phyloP scores from a whole-genome alignment of 176 grass and related monocot species.

The Cenchrus fungigraminus region DNA sequence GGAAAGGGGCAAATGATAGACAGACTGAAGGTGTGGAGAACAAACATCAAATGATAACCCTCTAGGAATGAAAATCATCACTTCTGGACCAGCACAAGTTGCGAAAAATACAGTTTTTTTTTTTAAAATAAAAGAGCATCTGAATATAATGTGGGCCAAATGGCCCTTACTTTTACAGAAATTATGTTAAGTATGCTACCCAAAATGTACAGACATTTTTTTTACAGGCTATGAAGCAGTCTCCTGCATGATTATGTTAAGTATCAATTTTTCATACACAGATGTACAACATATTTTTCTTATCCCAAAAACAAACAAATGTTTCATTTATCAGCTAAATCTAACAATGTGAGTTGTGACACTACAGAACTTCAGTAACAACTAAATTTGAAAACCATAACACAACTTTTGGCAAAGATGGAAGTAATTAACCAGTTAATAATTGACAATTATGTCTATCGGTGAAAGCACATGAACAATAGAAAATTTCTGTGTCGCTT shows the following conservation, averaged over 20 bases:
- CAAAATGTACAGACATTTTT: too few species aligned
- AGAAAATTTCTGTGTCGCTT: neutral
- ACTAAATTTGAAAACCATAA: neutral
- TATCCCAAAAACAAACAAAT: neutral
- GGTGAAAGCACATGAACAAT: neutral
- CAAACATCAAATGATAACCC: neutral
- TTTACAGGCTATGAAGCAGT: too few species aligned
- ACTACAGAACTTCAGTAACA: too few species aligned
- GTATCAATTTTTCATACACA: too few species aligned
- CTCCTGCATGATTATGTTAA: too few species aligned
- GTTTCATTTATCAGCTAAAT: too few species aligned
- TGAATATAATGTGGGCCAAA: neutral
- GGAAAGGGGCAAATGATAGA: neutral
- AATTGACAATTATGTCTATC: neutral
- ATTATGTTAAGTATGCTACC: too few species aligned
- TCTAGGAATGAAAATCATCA: neutral
- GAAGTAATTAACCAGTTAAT: neutral
- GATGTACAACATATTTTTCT: too few species aligned
- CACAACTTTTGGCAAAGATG: neutral
- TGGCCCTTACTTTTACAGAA: neutral
- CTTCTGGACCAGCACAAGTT: constrained; percentile 13
- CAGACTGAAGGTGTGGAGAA: neutral
- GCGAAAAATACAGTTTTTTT: neutral
- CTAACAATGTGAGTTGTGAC: too few species aligned
- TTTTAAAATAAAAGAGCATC: neutral